phyloP scores from a whole-genome alignment of 192 early-diverging fungal genomes.

The Backusella psychrophila region DNA sequence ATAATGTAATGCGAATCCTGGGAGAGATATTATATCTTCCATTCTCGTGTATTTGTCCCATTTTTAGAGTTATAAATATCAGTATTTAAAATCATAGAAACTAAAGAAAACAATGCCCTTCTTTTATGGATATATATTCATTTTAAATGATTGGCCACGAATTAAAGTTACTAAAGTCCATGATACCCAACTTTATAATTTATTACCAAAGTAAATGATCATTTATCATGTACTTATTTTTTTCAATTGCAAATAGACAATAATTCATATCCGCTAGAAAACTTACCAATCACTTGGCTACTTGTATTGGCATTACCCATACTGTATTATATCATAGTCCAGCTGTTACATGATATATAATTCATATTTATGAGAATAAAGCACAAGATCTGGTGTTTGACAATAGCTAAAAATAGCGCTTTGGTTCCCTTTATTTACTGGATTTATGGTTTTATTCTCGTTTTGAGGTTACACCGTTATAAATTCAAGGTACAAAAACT shows the following conservation, averaged over 20 bases:
- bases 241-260: not conserved
- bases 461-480: not conserved
- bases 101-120: not conserved
- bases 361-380: not conserved
- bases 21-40: not conserved
- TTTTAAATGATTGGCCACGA: not conserved
- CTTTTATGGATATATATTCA: not conserved
- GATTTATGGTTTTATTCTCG: not conserved
- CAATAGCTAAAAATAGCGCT: not conserved
- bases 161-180: not conserved
- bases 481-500: not conserved
- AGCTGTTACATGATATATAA: not conserved
- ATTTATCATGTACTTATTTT: not conserved
- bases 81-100: not conserved
- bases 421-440: not conserved
- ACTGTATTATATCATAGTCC: not conserved
- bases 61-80: not conserved
- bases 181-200: not conserved
- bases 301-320: not conserved
- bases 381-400: not conserved
- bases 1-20: not conserved
- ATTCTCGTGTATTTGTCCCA: conserved; percentile 4
- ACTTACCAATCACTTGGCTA: not conserved
- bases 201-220: not conserved
- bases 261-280: not conserved